phyloP scores from a whole-genome alignment of 2,329 filamentous ascomycete species.

The Talaromyces sp. region DNA sequence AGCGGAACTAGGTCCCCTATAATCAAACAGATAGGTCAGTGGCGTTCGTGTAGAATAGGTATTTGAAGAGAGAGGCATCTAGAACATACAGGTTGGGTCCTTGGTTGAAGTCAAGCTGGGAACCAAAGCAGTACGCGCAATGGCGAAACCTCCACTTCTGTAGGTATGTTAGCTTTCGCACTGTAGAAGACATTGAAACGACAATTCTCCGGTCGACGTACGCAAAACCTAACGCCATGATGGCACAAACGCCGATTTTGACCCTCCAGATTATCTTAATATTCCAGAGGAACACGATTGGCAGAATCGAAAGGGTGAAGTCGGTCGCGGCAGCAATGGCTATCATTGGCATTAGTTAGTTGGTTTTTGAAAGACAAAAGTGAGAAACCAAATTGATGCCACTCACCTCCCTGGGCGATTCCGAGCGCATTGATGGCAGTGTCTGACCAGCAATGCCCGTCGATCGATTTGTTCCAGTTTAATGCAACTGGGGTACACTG shows the following conservation, averaged over 20 bases:
- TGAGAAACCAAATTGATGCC: not conserved
- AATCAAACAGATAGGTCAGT: not conserved
- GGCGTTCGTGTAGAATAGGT: not conserved
- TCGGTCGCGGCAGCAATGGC: conserved; percentile 13
- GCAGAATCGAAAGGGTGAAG: conserved; percentile 7
- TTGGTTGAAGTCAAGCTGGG: conserved; percentile 8
- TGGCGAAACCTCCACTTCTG: conserved; percentile 10
- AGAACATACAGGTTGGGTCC: conserved; percentile 6
- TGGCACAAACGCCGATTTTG: conserved; percentile 11
- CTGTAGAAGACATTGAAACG: not conserved
- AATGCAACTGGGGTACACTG: conserved; percentile 10
- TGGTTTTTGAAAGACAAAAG: not conserved
- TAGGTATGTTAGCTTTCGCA: not conserved
- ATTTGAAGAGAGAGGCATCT: not conserved
- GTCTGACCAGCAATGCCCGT: conserved; percentile 12
- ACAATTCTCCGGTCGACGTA: not conserved
- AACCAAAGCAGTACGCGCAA: conserved; percentile 8
- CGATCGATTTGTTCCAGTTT: conserved; percentile 11
- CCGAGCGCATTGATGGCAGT: conserved; percentile 12
- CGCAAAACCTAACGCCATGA: conserved; percentile 14
- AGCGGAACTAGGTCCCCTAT: conserved; percentile 7
- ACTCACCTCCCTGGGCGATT: conserved; percentile 9
- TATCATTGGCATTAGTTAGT: not conserved
- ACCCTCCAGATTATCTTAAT: conserved; percentile 7
- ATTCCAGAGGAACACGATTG: conserved; percentile 11